Base-by-base conservation (phyloP, 139 green algal genomes). In the Tetradesmus lagerheimii region DNA sequence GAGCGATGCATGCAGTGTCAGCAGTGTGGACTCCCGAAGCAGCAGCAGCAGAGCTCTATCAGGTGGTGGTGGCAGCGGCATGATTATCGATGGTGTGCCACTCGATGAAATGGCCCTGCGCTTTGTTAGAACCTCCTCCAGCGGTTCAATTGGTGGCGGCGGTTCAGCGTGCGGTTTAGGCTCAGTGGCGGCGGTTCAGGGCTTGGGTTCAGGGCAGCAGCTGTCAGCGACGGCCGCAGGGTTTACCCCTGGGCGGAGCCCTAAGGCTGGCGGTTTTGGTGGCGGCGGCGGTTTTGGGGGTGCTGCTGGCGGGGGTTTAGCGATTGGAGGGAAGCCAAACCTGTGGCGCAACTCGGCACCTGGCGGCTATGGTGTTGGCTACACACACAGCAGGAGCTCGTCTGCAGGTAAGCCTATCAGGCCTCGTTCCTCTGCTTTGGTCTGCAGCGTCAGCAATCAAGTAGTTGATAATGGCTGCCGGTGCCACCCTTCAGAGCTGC, bases 61-160 rank as follows among this genome's bases (percentile, higher is more conserved):
- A 4, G 77, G 77, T 15, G 25, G 35, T 34, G 37, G 25, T 34
- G 57, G 57, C 57, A 71, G 57, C 57, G 57, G 57, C 18, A 71
- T 71, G 57, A 38, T 47, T 27, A 16, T 83, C 29, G 77, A 34
- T n/a, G 38, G 41, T 27, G 77, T 83, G 14, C 77, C 77, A 5
- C 77, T 83, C 15, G 77, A 83, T 83, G 77, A 83, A 31, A n/a
- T 83, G 38, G 77, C 77, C 27, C 77, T 83, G 0, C 34, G 77
- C 8, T 50, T 29, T 35, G 20, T n/a, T 31, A 71, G 23, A 31
- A n/a, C 57, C 57, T 31, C 57, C 2, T 31, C 57, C 23, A n/a
- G 23, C 23, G 23, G 25, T 71, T n/a, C 25, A n/a, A 71, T 4
- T 23, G 9, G 20, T 23, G 9, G 20, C 23, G 57, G 57, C 23